Evolutionary conservation across 331 rosid species (phyloP).

Genomic region (Quercus lobata): DNA sequence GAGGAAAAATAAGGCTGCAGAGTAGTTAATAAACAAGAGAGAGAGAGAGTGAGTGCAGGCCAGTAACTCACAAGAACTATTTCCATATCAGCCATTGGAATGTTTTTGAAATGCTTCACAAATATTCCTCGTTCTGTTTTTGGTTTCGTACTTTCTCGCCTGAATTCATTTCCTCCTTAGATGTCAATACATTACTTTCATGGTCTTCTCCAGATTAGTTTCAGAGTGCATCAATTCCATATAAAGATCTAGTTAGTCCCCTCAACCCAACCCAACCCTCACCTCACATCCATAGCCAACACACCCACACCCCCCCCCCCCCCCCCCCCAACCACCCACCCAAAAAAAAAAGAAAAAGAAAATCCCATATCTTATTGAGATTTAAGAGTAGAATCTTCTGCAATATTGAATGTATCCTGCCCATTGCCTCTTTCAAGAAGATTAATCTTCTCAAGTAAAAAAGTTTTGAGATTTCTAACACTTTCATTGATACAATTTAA

Average conservation of each 20-base stretch:
- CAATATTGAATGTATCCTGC: not conserved
- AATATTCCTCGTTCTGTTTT: slow-evolving; percentile 67
- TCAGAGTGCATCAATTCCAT: not conserved
- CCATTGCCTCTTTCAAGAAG: not conserved
- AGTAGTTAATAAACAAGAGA: not conserved
- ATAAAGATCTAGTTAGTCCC: not conserved
- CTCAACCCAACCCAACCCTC: not conserved
- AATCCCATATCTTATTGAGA: not conserved
- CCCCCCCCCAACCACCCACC: not conserved
- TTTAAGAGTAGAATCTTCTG: not conserved
- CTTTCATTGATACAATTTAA: not conserved
- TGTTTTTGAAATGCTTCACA: slow-evolving; percentile 90
- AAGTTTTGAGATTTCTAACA: not conserved
- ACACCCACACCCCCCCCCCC: not conserved
- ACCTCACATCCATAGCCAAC: too few species aligned
- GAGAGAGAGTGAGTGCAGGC: not conserved
- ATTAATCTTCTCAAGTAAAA: not conserved
- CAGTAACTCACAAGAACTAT: slow-evolving; percentile 82
- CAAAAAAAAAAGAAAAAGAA: not conserved
- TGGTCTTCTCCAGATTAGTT: slow-evolving; percentile 1
- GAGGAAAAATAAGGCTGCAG: slow-evolving; percentile 5
- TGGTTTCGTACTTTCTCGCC: slow-evolving; percentile 55
- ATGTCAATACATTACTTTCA: slow-evolving; percentile 25
- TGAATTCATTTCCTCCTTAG: slow-evolving; percentile 36
- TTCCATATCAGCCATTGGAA: slow-evolving; percentile 99